Evolutionary conservation across 345 rosid genomes (phyloP).

Genomic region (Euphorbia pulcherrima): DNA sequence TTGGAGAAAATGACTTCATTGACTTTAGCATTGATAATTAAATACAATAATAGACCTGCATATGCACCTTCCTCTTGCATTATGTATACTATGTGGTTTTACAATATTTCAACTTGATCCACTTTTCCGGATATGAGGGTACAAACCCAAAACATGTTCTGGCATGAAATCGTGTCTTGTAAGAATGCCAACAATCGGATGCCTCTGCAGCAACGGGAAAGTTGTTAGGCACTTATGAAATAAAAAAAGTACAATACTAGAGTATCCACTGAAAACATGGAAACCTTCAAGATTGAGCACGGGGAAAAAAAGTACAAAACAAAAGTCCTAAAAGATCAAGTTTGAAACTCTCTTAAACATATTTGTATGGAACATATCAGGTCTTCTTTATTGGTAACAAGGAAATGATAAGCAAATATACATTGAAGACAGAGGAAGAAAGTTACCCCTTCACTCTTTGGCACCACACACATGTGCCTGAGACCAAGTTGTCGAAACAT

Average conservation of each 20-base stretch:
- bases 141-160: slow-evolving; percentile 69
- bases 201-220: slow-evolving; percentile 54
- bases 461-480: slow-evolving; percentile 78
- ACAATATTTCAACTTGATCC: neutral
- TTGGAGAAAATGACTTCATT: neutral
- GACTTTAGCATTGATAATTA: neutral
- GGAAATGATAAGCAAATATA: neutral
- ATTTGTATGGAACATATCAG: neutral
- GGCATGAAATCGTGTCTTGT: slow-evolving; percentile 95
- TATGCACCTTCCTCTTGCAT: neutral
- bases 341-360: neutral
- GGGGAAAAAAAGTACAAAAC: too few relatives aligned
- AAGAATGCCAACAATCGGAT: slow-evolving; percentile 80
- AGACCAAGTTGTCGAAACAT: slow-evolving; percentile 85
- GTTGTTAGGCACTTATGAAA: neutral
- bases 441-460: slow-evolving; percentile 76
- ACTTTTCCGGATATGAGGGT: slow-evolving; percentile 40
- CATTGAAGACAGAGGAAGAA: neutral
- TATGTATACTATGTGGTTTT: neutral
- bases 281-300: too few relatives aligned
- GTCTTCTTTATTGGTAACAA: neutral
- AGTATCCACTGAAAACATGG: neutral
- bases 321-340: too few relatives aligned
- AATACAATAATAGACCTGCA: slow-evolving; percentile 7
- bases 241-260: neutral